phyloP scores from a whole-genome alignment of 352 stramenopile genomes.

The Globisporangium alternatum region DNA sequence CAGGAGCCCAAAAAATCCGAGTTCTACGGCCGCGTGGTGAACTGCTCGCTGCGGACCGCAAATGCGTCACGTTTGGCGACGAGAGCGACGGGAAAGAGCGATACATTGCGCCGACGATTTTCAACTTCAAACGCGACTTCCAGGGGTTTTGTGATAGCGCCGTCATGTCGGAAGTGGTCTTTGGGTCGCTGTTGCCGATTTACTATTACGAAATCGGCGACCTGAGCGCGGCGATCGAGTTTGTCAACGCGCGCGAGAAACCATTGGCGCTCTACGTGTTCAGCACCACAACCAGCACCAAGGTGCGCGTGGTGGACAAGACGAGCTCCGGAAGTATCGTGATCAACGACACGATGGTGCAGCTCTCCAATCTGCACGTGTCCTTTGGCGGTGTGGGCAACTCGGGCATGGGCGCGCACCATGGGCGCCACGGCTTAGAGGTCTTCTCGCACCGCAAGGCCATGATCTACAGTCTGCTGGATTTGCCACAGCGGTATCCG shows the following conservation, averaged over 20 bases:
- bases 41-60: constrained; percentile 60
- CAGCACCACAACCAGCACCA: constrained; percentile 25
- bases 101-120: constrained; percentile 86
- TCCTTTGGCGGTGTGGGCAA: constrained; percentile 83
- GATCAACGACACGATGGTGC: constrained; percentile 86
- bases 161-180: constrained; percentile 93
- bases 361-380: constrained; percentile 55
- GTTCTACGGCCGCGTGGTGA: constrained; percentile 41
- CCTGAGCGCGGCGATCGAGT: constrained; percentile 31
- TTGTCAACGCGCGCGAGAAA: constrained; percentile 49
- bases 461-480: constrained; percentile 50
- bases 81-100: constrained; percentile 58
- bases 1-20: constrained; percentile 40
- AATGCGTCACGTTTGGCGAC: constrained; percentile 56
- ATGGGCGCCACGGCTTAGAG: constrained; percentile 80
- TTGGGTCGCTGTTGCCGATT: constrained; percentile 94
- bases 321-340: constrained; percentile 47
- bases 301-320: constrained; percentile 39
- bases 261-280: constrained; percentile 90
- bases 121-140: constrained; percentile 80
- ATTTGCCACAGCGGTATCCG: constrained; percentile 53
- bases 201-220: constrained; percentile 64
- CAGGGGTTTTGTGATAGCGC: constrained; percentile 46
- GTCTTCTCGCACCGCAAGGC: constrained; percentile 71
- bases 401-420: constrained; percentile 81